Evolutionary conservation across 768 basidiomycete species (phyloP), one percentile per base, ranked within the genome.

Genomic region (Lactifluus hygrophoroides): DNA sequence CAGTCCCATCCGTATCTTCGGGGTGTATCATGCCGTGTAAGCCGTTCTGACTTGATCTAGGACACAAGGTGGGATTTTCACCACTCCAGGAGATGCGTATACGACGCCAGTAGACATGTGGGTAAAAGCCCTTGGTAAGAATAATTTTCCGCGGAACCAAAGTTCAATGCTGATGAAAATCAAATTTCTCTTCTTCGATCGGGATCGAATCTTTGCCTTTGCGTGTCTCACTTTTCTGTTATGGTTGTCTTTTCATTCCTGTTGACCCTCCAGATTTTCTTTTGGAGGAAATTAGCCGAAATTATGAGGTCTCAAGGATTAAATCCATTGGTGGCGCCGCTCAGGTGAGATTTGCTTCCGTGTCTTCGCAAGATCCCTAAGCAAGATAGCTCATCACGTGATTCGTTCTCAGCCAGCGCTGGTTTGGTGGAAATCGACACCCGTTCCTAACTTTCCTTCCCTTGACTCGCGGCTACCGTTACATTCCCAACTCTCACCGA

Each of bases 91-190:
- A 30, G 89, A 92, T 70, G 88, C 88, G 23, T 90, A 87, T 68
- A 91, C 88, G 38, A 90, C 90, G 7, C 90, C 90, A 1, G 80
- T 93, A 46, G 90, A 93, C 66, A 90, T 92, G 87, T 92, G 90
- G 90, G 83, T 90, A 54, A 90, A 88, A 69, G 86, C 79, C 16
- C 79, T 93, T 50, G 90, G 90, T 90, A 70, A 71, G 85, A 74
- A 56, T 59, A 44, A n/a, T 62, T 63, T 66, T 67, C 61, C 49
- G 46, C 65, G 52, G 53, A 57, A 64, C 57, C 61, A 67, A 44
- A 40, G 30, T 45, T 38, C 25, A 27, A 45, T 47, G 34, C 27
- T 48, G 67, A 73, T 82, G 82, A 81, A 82, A 85, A 73, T 83
- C 83, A 82, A 76, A 74, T 77, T 81, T 77, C 75, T 71, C 19